Percentiles rank a stretch among this genome's conserved stretches.
Conservation (phyloP, 1,284 basidiomycete species). For the Ganoderma meredithae region DNA sequence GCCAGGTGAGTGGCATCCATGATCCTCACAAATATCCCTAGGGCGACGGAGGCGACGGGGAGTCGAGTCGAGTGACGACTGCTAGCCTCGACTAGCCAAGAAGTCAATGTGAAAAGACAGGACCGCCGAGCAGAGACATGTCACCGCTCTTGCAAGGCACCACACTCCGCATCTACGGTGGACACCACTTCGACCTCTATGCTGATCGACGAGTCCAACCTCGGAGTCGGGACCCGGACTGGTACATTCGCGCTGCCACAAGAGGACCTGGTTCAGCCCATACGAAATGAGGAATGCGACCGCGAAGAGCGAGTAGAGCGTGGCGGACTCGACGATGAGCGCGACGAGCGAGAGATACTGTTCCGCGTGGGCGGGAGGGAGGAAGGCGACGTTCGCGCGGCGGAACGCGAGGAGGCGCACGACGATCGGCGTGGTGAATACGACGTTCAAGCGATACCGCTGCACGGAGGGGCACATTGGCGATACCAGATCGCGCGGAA, state of each 20-base stretch:
- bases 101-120: no score
- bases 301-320: slow-evolving; percentile 50
- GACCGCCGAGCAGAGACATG: neutral
- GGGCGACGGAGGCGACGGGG: neutral
- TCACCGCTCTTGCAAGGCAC: neutral
- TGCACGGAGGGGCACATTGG: no score
- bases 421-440: slow-evolving; percentile 51
- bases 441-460: no score
- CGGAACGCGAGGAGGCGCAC: slow-evolving; percentile 47
- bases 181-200: neutral
- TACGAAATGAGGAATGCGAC: slow-evolving; percentile 53
- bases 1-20: neutral
- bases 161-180: neutral
- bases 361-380: slow-evolving; percentile 43
- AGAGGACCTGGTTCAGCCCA: slow-evolving; percentile 32
- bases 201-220: neutral
- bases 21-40: neutral
- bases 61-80: no score
- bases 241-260: neutral
- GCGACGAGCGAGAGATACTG: slow-evolving; percentile 49
- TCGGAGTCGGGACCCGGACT: neutral
- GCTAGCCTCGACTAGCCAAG: no score
- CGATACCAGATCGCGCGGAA: no score
- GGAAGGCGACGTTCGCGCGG: slow-evolving; percentile 35
- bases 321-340: slow-evolving; percentile 50